Evolutionary conservation across 139 green algal genomes (phyloP).

Genomic region (Chlamydomonas schloesseri): DNA sequence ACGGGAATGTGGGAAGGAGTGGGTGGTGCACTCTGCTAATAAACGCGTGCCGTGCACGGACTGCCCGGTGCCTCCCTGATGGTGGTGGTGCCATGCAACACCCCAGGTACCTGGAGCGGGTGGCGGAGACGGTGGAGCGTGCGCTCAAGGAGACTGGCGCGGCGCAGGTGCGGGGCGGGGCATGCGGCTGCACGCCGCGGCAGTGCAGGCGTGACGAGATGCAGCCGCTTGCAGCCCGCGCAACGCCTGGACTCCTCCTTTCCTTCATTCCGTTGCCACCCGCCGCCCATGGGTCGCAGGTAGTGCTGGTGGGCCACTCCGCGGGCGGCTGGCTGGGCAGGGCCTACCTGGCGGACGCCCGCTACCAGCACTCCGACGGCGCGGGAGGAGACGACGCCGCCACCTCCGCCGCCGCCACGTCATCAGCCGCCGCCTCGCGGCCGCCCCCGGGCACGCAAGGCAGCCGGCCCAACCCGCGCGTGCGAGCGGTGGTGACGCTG

Average conservation of each 20-base stretch:
- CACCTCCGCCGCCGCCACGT: not conserved
- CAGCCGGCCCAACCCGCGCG: conserved; percentile 37
- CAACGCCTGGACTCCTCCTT: no score
- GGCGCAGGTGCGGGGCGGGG: no score
- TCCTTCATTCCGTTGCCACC: no score
- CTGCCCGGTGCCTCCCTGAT: no score
- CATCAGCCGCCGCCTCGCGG: not conserved
- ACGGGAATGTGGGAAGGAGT: no score
- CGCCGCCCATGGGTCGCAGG: conserved; percentile 45
- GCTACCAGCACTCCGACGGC: conserved; percentile 5
- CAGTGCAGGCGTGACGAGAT: no score
- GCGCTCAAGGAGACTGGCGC: conserved; percentile 59
- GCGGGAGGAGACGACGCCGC: not conserved
- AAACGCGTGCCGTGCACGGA: no score
- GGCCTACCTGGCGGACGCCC: conserved; percentile 64
- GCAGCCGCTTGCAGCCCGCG: no score
- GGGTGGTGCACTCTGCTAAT: no score
- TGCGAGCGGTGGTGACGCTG: conserved; percentile 71
- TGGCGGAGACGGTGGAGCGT: conserved; percentile 63
- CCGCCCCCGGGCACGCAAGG: not conserved
- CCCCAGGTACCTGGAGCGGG: conserved; percentile 75
- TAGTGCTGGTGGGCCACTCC: conserved; percentile 71
- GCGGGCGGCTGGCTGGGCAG: conserved; percentile 82
- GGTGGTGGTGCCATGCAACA: no score
- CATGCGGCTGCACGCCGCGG: no score